phyloP scores from a whole-genome alignment of 2,329 filamentous ascomycete species.

The Trichoderma sp. region DNA sequence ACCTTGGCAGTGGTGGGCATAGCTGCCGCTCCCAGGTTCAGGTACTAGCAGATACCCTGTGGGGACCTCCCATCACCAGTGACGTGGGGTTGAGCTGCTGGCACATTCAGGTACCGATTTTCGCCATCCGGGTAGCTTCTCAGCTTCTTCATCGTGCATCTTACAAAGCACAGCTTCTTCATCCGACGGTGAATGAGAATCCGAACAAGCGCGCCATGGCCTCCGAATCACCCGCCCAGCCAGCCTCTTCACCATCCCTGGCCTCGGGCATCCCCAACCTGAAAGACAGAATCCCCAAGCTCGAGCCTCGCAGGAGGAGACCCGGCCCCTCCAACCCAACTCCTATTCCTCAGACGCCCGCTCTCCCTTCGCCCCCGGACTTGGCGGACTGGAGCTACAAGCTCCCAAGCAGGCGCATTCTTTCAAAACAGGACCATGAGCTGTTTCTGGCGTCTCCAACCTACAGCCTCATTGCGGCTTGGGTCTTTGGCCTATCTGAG shows the following conservation, averaged over 20 bases:
- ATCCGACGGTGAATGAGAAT: not conserved
- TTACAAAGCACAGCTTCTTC: constrained; percentile 12
- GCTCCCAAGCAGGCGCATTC: constrained; percentile 71
- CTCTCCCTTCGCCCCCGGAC: constrained; percentile 65
- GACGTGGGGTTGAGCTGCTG: constrained; percentile 14
- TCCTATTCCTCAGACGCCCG: constrained; percentile 72
- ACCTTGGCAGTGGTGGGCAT: not conserved
- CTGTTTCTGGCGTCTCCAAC: constrained; percentile 76
- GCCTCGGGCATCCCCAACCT: constrained; percentile 32
- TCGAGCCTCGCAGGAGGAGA: constrained; percentile 62
- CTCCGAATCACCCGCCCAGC: constrained; percentile 23
- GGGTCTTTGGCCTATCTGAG: constrained; percentile 83
- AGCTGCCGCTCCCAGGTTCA: not conserved
- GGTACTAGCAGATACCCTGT: not conserved
- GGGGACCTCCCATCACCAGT: not conserved
- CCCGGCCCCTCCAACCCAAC: constrained; percentile 50
- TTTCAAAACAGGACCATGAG: constrained; percentile 76
- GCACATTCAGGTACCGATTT: constrained; percentile 9
- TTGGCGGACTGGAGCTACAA: constrained; percentile 59
- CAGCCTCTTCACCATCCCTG: constrained; percentile 15
- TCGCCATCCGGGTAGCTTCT: not conserved
- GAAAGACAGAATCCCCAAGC: constrained; percentile 60
- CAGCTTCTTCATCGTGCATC: not conserved
- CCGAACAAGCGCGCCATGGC: constrained; percentile 25
- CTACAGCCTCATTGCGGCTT: constrained; percentile 72